Evolutionary conservation across 1,284 basidiomycete genomes (phyloP).

Genomic region (Chalciporus sp.): DNA sequence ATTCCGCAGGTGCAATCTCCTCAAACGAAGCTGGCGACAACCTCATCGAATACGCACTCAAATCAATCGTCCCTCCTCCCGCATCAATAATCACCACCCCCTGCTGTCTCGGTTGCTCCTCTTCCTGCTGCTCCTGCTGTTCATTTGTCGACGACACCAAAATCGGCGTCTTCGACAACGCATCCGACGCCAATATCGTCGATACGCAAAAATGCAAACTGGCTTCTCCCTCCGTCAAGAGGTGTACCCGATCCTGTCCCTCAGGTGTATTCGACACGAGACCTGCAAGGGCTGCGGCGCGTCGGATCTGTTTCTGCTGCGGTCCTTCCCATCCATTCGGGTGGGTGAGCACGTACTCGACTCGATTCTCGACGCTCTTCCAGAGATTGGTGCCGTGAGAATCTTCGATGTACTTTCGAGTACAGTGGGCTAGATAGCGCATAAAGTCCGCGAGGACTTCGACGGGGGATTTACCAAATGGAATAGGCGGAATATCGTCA

Average conservation of each 20-base stretch:
- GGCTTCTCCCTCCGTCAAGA: conserved; percentile 55
- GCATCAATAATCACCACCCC: conserved; percentile 58
- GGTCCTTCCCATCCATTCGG: conserved; percentile 49
- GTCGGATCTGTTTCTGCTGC: conserved; percentile 43
- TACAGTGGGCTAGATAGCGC: conserved; percentile 48
- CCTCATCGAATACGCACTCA: conserved; percentile 48
- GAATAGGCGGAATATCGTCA: conserved; percentile 45
- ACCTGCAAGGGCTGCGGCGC: conserved; percentile 37
- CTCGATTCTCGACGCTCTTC: conserved; percentile 35
- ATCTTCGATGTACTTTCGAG: conserved; percentile 50
- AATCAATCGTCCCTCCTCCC: conserved; percentile 58
- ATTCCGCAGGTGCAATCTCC: conserved; percentile 44
- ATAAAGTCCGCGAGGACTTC: conserved; percentile 58
- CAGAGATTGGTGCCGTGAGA: conserved; percentile 47
- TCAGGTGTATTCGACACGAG: conserved; percentile 32
- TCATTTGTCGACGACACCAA: conserved; percentile 19
- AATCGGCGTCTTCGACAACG: conserved; percentile 32
- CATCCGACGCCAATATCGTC: conserved; percentile 38
- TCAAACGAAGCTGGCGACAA: conserved; percentile 38
- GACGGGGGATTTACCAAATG: conserved; percentile 45
- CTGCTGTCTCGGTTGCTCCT: conserved; percentile 27
- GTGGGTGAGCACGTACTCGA: conserved; percentile 43
- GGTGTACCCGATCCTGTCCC: conserved; percentile 39
- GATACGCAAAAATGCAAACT: conserved; percentile 49
- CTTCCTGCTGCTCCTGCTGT: conserved; percentile 17